phyloP scores from a whole-genome alignment of 2,329 filamentous ascomycete genomes.

The Botryotinia calthae region DNA sequence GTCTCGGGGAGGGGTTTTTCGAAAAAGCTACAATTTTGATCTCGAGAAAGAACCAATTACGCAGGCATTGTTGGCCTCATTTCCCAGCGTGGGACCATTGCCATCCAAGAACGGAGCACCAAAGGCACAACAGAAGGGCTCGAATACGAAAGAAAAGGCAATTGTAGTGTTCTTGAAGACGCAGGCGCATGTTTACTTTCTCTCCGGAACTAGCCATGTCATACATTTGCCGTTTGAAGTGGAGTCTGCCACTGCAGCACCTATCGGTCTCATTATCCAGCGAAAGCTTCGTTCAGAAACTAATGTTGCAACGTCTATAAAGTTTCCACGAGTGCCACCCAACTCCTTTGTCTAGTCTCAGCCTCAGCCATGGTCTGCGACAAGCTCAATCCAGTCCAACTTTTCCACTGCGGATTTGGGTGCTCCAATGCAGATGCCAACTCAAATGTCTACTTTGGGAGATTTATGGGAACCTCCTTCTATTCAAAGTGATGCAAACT shows the following conservation, averaged over 20 bases:
- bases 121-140: slow-evolving; percentile 33
- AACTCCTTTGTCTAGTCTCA: slow-evolving; percentile 81
- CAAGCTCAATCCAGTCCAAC: slow-evolving; percentile 49
- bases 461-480: slow-evolving; percentile 56
- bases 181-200: slow-evolving; percentile 89
- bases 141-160: slow-evolving; percentile 53
- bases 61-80: slow-evolving; percentile 84
- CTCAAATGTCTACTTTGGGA: slow-evolving; percentile 53
- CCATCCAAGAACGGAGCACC: slow-evolving; percentile 28
- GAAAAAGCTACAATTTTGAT: slow-evolving; percentile 82
- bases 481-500: slow-evolving; percentile 55
- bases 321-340: slow-evolving; percentile 63
- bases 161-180: slow-evolving; percentile 89
- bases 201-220: slow-evolving; percentile 82
- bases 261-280: slow-evolving; percentile 81
- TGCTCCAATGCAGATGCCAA: slow-evolving; percentile 54
- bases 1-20: slow-evolving; percentile 81
- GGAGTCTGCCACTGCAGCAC: slow-evolving; percentile 78
- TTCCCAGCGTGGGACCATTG: slow-evolving; percentile 49
- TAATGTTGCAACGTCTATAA: slow-evolving; percentile 52
- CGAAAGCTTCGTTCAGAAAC: slow-evolving; percentile 62
- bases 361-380: slow-evolving; percentile 50
- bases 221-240: slow-evolving; percentile 94
- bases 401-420: slow-evolving; percentile 58
- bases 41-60: slow-evolving; percentile 81